A percentile compares a stretch with the other conserved stretches of the same genome.
These are phyloP conservation scores for Lactarius deliciosus DNA, from an alignment of 768 basidiomycete species.

Conservation along the genomic window DNA sequence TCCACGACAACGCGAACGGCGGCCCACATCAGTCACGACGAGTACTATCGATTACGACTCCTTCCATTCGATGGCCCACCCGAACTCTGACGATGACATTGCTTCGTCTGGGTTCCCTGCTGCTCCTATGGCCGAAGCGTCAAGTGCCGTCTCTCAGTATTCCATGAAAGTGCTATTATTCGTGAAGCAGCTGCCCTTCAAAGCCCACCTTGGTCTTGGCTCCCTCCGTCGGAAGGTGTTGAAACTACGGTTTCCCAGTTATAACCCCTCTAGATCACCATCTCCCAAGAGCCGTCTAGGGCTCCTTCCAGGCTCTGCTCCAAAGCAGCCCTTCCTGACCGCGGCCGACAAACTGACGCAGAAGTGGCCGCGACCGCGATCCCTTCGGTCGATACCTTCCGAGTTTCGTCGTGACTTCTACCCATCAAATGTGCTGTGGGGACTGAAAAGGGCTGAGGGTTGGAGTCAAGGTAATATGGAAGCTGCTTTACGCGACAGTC, in stretches of 20 bases:
- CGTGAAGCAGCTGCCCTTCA: neutral
- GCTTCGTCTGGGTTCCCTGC: neutral
- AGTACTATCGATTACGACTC: neutral
- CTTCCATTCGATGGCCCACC: neutral
- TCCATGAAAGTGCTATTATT: neutral
- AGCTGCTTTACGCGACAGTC: constrained; percentile 37
- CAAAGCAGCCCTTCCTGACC: neutral
- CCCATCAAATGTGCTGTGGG: constrained; percentile 21
- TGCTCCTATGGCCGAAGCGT: neutral
- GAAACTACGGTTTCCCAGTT: neutral
- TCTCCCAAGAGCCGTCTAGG: neutral
- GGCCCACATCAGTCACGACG: neutral
- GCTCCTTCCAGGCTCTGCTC: neutral
- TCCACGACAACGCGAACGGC: constrained; percentile 2
- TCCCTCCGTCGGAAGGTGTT: constrained; percentile 2
- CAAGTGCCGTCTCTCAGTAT: neutral
- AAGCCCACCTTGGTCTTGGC: neutral
- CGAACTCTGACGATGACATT: neutral
- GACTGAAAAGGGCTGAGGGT: constrained; percentile 19
- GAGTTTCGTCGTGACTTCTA: constrained; percentile 12
- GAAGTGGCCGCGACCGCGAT: constrained; percentile 50
- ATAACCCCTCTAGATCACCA: neutral
- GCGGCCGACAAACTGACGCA: constrained; percentile 45
- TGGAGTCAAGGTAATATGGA: constrained; percentile 16
- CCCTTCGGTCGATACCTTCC: constrained; percentile 28